Conservation (phyloP, 768 basidiomycete genomes). For the Cystobasidium ongulense region DNA sequence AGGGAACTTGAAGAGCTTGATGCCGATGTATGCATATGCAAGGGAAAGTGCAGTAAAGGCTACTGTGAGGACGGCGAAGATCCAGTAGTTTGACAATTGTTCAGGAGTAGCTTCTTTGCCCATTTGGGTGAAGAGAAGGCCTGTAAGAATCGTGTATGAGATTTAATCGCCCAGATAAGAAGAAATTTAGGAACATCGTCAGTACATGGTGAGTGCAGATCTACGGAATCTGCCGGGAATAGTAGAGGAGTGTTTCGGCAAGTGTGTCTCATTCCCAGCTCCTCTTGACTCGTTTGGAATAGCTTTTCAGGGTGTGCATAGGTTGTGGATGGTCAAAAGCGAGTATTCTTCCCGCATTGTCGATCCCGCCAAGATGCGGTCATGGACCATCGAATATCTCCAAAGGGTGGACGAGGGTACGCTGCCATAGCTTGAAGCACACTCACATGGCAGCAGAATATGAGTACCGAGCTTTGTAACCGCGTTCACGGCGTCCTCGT, state of each 20-base stretch:
- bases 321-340: too few species aligned
- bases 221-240: neutral
- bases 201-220: neutral
- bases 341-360: too few species aligned
- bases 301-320: too few species aligned
- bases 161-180: too few species aligned
- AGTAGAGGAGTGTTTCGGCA: too few species aligned
- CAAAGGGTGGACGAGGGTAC: too few species aligned
- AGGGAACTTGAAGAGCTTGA: constrained; percentile 17
- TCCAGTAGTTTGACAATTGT: constrained; percentile 11
- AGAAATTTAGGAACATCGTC: neutral
- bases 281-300: too few species aligned
- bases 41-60: constrained; percentile 8
- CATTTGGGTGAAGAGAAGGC: constrained; percentile 32
- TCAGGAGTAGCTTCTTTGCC: constrained; percentile 21
- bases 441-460: constrained; percentile 25
- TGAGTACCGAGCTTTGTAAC: constrained; percentile 23
- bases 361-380: too few species aligned
- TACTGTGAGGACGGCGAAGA: constrained; percentile 2
- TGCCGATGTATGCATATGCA: constrained; percentile 13
- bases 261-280: too few species aligned
- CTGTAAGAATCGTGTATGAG: too few species aligned
- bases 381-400: too few species aligned
- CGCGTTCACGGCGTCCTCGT: constrained; percentile 2
- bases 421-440: neutral